Evolutionary conservation across 306 rosid genomes (phyloP), one percentile per base, ranked within the genome.

Genomic region (Pyrus bretschneideri): DNA sequence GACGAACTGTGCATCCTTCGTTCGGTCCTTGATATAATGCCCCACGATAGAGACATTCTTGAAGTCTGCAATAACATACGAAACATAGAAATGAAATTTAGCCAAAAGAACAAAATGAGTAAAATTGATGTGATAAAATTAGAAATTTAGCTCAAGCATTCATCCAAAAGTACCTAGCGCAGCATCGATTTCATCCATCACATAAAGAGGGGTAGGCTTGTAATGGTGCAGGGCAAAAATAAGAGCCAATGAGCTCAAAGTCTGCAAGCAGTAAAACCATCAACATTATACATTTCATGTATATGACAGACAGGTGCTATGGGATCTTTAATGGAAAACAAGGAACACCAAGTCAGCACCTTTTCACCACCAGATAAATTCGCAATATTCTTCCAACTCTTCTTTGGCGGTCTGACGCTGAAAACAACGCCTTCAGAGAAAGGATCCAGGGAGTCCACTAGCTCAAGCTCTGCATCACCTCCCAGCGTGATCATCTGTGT

Each of bases 321-420:
- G 42, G 70, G 12, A 44, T 57, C 63, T 74, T 74, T 68, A 42
- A 59, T 38, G 63, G 46, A 75, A 30, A 59, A 40, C 61, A 42
- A 29, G 55, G 19, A 73, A 69, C 23, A 45, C 44, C 8, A 9
- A 19, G 74, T 25, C 49, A 67, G 49, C 27, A 95, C 97, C 98
- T 95, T 95, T 90, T 95, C 98, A 57, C 98, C 98, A 22, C 98
- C 98, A 9, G 98, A 95, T 87, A 95, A 88, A 78, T 95, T 95
- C 15, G 97, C 98, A 69, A 95, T 95, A 82, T 92, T 90, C 88
- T 95, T 95, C 98, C 98, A 95, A 82, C 98, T 95, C 89, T 92
- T 95, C 89, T 92, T 92, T 42, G 98, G 98, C 12, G 98, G 98
- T 76, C 98, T 87, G 74, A 95, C 97, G 72, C 98, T 95, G 85